A percentile compares a stretch with the other conserved stretches of the same genome.
phyloP scores from a whole-genome alignment of 768 basidiomycete genomes.

The Rhodocollybia butyracea region DNA sequence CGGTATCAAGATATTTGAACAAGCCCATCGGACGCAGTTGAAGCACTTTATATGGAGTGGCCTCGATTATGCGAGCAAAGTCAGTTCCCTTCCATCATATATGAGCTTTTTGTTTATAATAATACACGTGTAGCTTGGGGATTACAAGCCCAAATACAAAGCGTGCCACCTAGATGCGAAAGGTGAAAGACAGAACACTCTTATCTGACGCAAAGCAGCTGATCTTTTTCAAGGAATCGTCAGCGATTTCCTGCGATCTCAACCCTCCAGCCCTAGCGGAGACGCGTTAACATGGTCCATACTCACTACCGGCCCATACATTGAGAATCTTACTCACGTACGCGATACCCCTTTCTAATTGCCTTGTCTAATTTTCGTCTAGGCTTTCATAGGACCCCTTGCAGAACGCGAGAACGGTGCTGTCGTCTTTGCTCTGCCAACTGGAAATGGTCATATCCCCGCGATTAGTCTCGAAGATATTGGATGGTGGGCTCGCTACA shows the following conservation, averaged over 20 bases:
- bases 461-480: constrained; percentile 38
- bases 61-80: constrained; percentile 8
- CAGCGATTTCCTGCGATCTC: constrained; percentile 33
- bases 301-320: constrained; percentile 36
- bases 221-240: too few relatives aligned
- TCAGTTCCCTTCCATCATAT: background rate
- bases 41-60: constrained; percentile 8
- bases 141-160: constrained; percentile 22
- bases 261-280: constrained; percentile 29
- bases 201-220: too few relatives aligned
- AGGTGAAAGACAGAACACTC: too few relatives aligned
- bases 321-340: constrained; percentile 38
- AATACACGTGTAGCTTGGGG: constrained; percentile 1
- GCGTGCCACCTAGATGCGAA: constrained; percentile 40
- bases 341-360: background rate
- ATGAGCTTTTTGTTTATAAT: too few relatives aligned
- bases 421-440: constrained; percentile 36
- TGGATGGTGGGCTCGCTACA: constrained; percentile 37
- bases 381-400: constrained; percentile 31
- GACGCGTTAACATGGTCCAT: constrained; percentile 31
- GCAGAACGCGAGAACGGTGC: constrained; percentile 35
- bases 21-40: constrained; percentile 4
- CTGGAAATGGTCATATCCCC: constrained; percentile 32
- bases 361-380: background rate
- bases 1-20: constrained; percentile 7